A percentile compares a stretch with the other conserved stretches of the same genome.
Evolutionary conservation across 345 rosid species (phyloP).

Genomic region (Balakata baccata): DNA sequence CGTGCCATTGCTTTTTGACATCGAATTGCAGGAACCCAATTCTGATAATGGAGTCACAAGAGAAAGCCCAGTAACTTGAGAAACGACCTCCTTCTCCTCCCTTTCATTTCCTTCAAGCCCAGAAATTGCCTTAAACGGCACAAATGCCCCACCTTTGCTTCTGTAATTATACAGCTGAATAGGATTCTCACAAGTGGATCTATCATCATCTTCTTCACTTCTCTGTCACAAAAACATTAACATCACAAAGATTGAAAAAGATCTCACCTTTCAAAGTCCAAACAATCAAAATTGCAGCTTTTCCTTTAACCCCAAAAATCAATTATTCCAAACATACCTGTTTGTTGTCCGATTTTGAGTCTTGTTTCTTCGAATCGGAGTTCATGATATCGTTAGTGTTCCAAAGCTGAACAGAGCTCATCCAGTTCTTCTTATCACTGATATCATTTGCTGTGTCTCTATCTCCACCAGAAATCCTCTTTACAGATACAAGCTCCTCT

Average conservation of each 20-base stretch:
- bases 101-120: conserved; percentile 11
- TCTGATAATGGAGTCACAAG: conserved; percentile 40
- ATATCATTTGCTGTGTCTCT: conserved; percentile 28
- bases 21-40: conserved; percentile 22
- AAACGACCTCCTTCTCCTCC: conserved; percentile 37
- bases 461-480: conserved; percentile 26
- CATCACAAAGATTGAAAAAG: not conserved
- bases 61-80: conserved; percentile 35
- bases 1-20: conserved; percentile 13
- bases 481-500: conserved; percentile 26
- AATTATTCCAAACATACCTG: conserved; percentile 29
- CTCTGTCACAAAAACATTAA: conserved; percentile 25
- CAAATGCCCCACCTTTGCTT: conserved; percentile 37
- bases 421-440: conserved; percentile 54
- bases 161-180: conserved; percentile 29
- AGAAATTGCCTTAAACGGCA: conserved; percentile 36
- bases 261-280: conserved; percentile 9
- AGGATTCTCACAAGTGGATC: conserved; percentile 36
- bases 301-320: not conserved
- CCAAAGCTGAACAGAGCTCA: conserved; percentile 73
- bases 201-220: conserved; percentile 44
- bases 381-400: conserved; percentile 15
- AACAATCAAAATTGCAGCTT: not conserved
- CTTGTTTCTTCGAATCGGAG: conserved; percentile 18
- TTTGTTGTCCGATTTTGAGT: conserved; percentile 37